Base-by-base conservation (phyloP, 495 filamentous ascomycete genomes). In the Lasiosphaeria miniovina region DNA sequence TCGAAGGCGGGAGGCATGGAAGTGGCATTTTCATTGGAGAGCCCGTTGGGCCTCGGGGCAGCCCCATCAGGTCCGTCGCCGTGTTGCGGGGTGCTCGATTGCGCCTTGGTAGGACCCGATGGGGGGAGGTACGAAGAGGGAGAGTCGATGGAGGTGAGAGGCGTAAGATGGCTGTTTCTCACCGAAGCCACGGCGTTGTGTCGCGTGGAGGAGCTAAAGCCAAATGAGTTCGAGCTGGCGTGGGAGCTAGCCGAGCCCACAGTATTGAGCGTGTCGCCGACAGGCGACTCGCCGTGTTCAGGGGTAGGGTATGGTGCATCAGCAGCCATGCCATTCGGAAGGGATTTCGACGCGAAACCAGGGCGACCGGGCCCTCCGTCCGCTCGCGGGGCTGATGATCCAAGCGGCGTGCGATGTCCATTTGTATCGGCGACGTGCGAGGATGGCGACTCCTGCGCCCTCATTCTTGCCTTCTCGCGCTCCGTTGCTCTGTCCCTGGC, bases 61-160 rank as follows among this genome's bases (percentile, higher is more conserved):
- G 15, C 43, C 15, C 52, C 61, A 65, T 72, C 63, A 62, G 49
- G 38, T 57, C 57, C 67, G 68, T 68, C 68, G 63, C 58, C 57
- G 59, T 66, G 52, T 38, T 51, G 66, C 50, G 66, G 65, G 45
- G 73, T 69, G 68, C 71, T 69, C 68, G 68, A 62, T 54, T 72
- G 69, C 61, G 71, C 68, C 65, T 78, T 77, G 60, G 63, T 8
- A 61, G 60, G 58, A 49, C 62, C 63, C 55, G 67, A 45, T 54
- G 69, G 59, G 43, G 75, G 72, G 34, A 68, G 69, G 71, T 86
- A 85, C 66, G 74, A 75, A 46, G 88, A 83, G n/a, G 91, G 92
- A 36, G 88, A 91, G 63, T 89, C 90, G 65, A 79, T 72, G 61
- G 84, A 87, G 32, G 90, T 93, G 61, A 93, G 80, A 49, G 91